A percentile compares a stretch with the other conserved stretches of the same genome.
Evolutionary conservation across 768 basidiomycete species (phyloP).

Genomic region (Trametes punicea): DNA sequence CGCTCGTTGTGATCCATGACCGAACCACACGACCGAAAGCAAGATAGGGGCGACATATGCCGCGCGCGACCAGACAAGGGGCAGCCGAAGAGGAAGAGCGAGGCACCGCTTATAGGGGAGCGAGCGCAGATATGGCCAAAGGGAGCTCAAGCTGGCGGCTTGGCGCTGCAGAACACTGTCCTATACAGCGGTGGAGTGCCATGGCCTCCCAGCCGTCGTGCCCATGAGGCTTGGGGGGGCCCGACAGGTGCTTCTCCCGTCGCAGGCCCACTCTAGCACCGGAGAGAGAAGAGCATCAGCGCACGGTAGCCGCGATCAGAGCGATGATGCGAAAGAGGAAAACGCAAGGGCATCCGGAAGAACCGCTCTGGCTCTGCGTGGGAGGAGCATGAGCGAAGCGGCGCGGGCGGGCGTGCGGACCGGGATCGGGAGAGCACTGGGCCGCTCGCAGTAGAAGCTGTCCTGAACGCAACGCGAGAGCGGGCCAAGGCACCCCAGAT

Average conservation of each 20-base stretch:
- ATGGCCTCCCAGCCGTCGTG: no score
- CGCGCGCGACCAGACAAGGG: neutral
- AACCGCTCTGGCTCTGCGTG: no score
- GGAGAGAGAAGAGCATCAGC: constrained; percentile 8
- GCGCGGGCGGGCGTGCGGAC: neutral
- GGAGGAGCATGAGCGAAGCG: neutral
- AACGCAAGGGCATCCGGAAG: no score
- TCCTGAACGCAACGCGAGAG: neutral
- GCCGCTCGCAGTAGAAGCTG: neutral
- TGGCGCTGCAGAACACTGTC: no score
- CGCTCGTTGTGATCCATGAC: neutral
- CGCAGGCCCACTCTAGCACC: neutral
- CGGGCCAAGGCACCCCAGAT: no score
- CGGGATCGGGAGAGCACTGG: neutral
- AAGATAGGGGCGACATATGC: neutral
- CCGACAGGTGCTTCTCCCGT: neutral
- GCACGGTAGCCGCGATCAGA: constrained; percentile 1
- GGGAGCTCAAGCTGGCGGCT: no score
- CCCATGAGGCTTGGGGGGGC: no score
- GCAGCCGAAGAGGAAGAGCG: neutral
- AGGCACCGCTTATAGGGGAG: neutral
- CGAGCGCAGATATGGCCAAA: no score
- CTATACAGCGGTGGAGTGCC: no score
- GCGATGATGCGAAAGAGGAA: neutral
- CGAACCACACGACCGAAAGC: no score